Percentiles rank a stretch among this genome's conserved stretches.
These are phyloP conservation scores for Jacaranda copaia DNA, from an alignment of 257 asterid species.

Conservation along the genomic window DNA sequence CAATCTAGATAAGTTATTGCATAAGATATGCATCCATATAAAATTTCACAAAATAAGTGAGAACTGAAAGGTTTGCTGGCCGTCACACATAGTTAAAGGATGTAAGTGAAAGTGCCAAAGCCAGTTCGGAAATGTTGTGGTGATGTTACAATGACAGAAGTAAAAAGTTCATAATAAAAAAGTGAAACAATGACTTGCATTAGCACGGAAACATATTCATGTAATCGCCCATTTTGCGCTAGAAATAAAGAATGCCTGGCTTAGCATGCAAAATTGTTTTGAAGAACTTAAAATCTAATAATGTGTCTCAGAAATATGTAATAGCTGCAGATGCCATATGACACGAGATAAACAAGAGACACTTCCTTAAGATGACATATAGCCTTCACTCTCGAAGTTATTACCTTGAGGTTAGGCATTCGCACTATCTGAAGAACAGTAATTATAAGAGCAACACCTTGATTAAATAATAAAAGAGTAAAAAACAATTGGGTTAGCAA, in stretches of 20 bases:
- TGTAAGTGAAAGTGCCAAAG: no score
- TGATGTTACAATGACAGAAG: background rate
- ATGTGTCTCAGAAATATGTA: conserved; percentile 17
- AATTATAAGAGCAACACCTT: conserved; percentile 87
- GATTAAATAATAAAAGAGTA: conserved; percentile 40
- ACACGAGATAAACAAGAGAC: conserved; percentile 20
- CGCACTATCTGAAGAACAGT: conserved; percentile 93
- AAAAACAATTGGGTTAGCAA: background rate
- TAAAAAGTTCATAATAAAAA: background rate
- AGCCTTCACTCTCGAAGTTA: conserved; percentile 9
- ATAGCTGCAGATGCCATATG: conserved; percentile 15
- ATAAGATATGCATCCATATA: background rate
- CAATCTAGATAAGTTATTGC: background rate
- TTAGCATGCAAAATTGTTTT: background rate
- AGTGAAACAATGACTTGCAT: background rate
- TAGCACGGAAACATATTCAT: background rate
- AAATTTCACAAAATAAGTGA: no score
- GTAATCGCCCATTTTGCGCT: background rate
- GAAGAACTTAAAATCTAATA: background rate
- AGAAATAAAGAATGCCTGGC: background rate
- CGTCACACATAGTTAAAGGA: no score
- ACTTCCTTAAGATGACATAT: conserved; percentile 20
- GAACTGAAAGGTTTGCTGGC: no score
- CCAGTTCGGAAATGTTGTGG: no score
- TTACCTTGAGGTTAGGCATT: conserved; percentile 96